Percentiles rank a stretch among this genome's conserved stretches.
These are phyloP conservation scores for Lachnellula suecica DNA, from an alignment of 2,329 filamentous ascomycete genomes.

Conservation along the genomic window DNA sequence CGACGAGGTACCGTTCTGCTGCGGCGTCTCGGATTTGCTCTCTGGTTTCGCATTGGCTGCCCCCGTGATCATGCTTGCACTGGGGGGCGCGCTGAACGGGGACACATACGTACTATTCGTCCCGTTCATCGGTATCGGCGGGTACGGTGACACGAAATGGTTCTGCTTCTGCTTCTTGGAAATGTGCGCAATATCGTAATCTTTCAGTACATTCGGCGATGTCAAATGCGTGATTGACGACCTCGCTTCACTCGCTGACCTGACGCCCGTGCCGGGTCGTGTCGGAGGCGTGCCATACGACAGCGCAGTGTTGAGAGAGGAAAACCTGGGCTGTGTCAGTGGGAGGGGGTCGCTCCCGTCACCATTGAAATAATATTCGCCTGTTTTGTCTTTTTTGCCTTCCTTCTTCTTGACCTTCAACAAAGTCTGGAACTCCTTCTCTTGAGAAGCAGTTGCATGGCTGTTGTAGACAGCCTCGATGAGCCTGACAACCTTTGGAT, in stretches of 20 bases:
- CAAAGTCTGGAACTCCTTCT: slow-evolving; percentile 50
- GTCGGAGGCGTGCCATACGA: slow-evolving; percentile 3
- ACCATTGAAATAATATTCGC: slow-evolving; percentile 49
- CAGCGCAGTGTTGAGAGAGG: slow-evolving; percentile 7
- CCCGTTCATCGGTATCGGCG: neutral
- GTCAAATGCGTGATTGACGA: neutral
- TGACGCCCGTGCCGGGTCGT: slow-evolving; percentile 1
- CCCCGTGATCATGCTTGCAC: neutral
- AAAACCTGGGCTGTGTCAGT: slow-evolving; percentile 11
- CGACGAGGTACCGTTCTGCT: neutral
- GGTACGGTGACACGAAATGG: slow-evolving; percentile 1
- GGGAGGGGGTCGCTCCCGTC: slow-evolving; percentile 30
- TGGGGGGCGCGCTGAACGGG: neutral
- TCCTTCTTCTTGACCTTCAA: slow-evolving; percentile 56
- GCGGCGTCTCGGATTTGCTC: slow-evolving; percentile 6
- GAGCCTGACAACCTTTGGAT: slow-evolving; percentile 54
- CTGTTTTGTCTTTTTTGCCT: slow-evolving; percentile 53
- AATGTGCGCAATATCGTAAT: slow-evolving; percentile 3
- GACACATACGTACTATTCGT: neutral
- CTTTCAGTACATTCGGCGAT: slow-evolving; percentile 1
- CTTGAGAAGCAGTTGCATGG: slow-evolving; percentile 51
- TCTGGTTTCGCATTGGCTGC: slow-evolving; percentile 6
- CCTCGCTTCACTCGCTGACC: slow-evolving; percentile 1
- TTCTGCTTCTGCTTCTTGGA: slow-evolving; percentile 11
- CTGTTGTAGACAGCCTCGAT: slow-evolving; percentile 58